Evolutionary conservation across 805 yeast genomes (phyloP).

Genomic region (Hanseniaspora pseudoguilliermondii): DNA sequence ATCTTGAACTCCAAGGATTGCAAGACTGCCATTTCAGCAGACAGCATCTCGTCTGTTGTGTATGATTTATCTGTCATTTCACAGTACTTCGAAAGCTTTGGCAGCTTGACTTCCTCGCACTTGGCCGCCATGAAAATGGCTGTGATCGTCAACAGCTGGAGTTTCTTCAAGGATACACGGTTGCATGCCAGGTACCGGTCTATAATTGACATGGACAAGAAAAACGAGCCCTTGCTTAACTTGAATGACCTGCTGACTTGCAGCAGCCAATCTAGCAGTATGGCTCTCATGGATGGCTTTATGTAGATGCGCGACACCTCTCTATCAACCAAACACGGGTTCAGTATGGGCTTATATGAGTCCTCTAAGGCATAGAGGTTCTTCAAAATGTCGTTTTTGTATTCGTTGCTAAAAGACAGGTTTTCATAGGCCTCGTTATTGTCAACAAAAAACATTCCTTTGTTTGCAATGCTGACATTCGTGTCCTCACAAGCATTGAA

Average conservation of each 20-base stretch:
- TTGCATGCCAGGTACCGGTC: conserved; percentile 74
- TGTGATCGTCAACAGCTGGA: conserved; percentile 79
- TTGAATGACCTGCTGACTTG: conserved; percentile 78
- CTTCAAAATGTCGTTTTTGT: conserved; percentile 71
- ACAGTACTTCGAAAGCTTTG: conserved; percentile 73
- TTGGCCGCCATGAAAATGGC: conserved; percentile 81
- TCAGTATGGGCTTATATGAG: conserved; percentile 57
- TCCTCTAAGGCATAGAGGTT: conserved; percentile 58
- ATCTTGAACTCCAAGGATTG: conserved; percentile 61
- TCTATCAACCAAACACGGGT: conserved; percentile 37
- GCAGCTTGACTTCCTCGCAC: conserved; percentile 83
- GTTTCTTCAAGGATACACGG: conserved; percentile 58
- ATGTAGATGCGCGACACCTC: conserved; percentile 28
- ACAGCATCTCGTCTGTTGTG: conserved; percentile 65
- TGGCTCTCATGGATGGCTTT: conserved; percentile 73
- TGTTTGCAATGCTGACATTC: too few relatives aligned
- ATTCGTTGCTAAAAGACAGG: conserved; percentile 83
- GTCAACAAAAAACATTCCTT: not conserved
- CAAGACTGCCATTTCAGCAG: conserved; percentile 69
- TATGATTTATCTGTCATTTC: conserved; percentile 80
- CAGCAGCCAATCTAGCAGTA: conserved; percentile 86
- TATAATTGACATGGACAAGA: conserved; percentile 70
- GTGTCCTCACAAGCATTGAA: not conserved
- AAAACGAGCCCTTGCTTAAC: conserved; percentile 73
- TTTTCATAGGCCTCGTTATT: conserved; percentile 26